Evolutionary conservation across 139 green algal species (phyloP), one percentile per base, ranked within the genome.

Genomic region (Auxenochlorella pyrenoidosa): DNA sequence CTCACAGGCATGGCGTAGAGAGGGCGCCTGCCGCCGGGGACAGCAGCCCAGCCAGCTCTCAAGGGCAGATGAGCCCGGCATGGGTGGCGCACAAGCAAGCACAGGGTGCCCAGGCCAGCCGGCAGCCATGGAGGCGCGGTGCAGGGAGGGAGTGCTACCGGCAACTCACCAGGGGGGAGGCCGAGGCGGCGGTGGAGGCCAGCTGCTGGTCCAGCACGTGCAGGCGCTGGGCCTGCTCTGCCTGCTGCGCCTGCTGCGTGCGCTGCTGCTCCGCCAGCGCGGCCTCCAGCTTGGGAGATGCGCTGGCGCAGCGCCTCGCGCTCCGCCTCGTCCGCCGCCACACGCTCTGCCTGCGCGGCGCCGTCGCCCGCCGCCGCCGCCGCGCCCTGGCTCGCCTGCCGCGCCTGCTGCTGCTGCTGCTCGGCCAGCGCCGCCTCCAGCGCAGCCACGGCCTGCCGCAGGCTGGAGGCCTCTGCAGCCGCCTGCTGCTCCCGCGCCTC

Each of bases 401-500:
- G n/a, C 51, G 38, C 51, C 59, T 72, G 47, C 66, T 24, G 10
- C 60, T 82, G 51, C 60, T 59, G 54, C 40, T 86, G 60, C 34
- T 65, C 47, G 22, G 66, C 38, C 18, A 22, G 59, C 5, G 80
- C 80, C 8, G 18, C 65, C 12, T 86, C 65, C 19, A 86, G 47
- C 10, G 44, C 79, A 65, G 51, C 88, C 43, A 82, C 43, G 3
- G 83, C 76, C 66, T 78, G 38, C 43, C 70, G 70, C 77, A 86
- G n/a, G 80, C 60, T 60, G 15, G 80, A 41, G n/a, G 30, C 60
- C 28, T 75, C 80, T 5, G 40, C 60, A 5, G 60, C 30, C 28
- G 60, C 0, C 40, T 60, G 63, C 75, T 40, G 75, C 87, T 78
- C 66, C 36, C 44, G 87, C 77, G 71, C 77, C 68, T 87, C 78